phyloP scores from a whole-genome alignment of 2,329 filamentous ascomycete species.

The Fusarium nematophilum region DNA sequence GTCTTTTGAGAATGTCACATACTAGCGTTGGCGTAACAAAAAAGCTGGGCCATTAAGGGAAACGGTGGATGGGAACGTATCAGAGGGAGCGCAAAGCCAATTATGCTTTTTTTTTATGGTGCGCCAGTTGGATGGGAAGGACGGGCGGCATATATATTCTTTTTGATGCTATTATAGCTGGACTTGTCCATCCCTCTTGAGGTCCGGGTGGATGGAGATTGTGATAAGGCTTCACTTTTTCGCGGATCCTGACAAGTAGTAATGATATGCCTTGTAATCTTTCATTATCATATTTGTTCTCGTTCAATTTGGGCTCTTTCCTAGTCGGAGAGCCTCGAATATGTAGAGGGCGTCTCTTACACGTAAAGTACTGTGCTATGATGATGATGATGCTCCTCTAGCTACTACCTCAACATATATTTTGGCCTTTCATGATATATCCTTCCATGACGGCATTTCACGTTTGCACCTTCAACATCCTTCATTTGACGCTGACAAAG shows the following conservation, averaged over 20 bases:
- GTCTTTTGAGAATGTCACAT: slow-evolving; percentile 42
- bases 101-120: neutral
- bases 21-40: slow-evolving; percentile 47
- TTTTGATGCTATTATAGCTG: neutral
- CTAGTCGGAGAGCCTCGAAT: neutral
- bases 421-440: too few relatives aligned
- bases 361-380: too few relatives aligned
- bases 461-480: neutral
- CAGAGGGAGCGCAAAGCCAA: slow-evolving; percentile 5
- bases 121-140: slow-evolving; percentile 7
- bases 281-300: slow-evolving; percentile 3
- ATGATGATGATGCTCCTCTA: too few relatives aligned
- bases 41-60: slow-evolving; percentile 34
- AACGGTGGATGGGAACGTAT: slow-evolving; percentile 12
- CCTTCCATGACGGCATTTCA: too few relatives aligned
- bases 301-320: neutral
- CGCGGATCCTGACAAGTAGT: slow-evolving; percentile 33
- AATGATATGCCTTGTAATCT: slow-evolving; percentile 35
- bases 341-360: too few relatives aligned
- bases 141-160: slow-evolving; percentile 32
- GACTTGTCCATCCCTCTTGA: neutral
- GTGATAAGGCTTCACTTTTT: slow-evolving; percentile 11
- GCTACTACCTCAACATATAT: too few relatives aligned
- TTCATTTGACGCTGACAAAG: slow-evolving; percentile 73
- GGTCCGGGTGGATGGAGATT: slow-evolving; percentile 5